Conservation (phyloP, 805 yeast genomes). For the Kurtzmaniella cleridarum region DNA sequence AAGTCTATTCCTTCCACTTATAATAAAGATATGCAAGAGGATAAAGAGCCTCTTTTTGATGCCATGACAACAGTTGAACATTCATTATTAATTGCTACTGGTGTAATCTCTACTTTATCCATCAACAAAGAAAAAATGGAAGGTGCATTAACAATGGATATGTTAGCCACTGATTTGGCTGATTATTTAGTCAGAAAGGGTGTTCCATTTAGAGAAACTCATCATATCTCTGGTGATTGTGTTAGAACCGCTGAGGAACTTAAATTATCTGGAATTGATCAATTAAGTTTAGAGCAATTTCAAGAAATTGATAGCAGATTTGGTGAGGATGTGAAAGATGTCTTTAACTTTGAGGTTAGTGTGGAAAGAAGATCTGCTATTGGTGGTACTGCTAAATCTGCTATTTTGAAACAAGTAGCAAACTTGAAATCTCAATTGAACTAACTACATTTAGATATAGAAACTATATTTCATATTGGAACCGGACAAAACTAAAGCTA, state of each 20-base stretch:
- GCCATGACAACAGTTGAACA: conserved; percentile 86
- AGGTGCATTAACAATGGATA: conserved; percentile 92
- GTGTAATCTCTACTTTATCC: conserved; percentile 82
- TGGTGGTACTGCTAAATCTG: conserved; percentile 94
- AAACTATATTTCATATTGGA: too few relatives aligned
- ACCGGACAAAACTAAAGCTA: too few relatives aligned
- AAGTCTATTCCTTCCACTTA: conserved; percentile 98
- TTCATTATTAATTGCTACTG: conserved; percentile 90
- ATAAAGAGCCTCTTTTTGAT: conserved; percentile 97
- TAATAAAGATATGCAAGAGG: conserved; percentile 98
- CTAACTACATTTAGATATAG: conserved; percentile 1
- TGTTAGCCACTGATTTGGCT: conserved; percentile 98
- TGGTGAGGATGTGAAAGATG: conserved; percentile 69
- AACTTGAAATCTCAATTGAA: conserved; percentile 20
- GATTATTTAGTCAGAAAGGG: conserved; percentile 97
- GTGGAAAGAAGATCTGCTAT: conserved; percentile 96
- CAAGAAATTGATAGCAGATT: conserved; percentile 77
- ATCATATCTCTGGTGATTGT: conserved; percentile 97
- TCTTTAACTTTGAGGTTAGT: conserved; percentile 88
- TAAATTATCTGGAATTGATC: conserved; percentile 77
- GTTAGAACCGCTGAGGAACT: conserved; percentile 84
- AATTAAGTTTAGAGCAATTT: conserved; percentile 73
- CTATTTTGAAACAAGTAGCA: conserved; percentile 72
- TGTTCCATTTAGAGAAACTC: conserved; percentile 98
- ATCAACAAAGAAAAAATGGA: conserved; percentile 75